These are phyloP conservation scores for Acanthamoeba lenticulata DNA, from an alignment of 208 protist species.

Conservation along the genomic window DNA sequence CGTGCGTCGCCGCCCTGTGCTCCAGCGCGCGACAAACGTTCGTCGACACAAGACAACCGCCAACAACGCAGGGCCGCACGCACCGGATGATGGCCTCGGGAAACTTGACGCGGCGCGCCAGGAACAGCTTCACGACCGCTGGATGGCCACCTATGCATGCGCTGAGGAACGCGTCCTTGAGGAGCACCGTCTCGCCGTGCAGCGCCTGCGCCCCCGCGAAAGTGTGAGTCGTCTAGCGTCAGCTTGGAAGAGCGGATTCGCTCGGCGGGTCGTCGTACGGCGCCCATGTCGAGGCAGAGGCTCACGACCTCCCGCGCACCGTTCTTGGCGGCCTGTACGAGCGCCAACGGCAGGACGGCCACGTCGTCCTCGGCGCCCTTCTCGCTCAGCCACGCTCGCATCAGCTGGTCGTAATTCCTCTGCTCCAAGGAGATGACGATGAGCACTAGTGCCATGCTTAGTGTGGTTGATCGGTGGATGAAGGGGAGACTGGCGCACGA, in stretches of 20 bases:
- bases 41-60: background rate
- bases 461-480: too few species aligned
- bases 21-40: background rate
- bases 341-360: background rate
- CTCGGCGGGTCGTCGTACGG: background rate
- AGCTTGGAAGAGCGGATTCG: background rate
- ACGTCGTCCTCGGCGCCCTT: background rate
- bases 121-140: background rate
- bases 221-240: background rate
- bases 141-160: background rate
- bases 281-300: background rate
- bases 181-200: background rate
- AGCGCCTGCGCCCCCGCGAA: background rate
- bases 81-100: background rate
- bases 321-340: background rate
- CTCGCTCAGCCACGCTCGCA: background rate
- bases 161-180: background rate
- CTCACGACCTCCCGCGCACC: background rate
- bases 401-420: background rate
- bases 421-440: background rate
- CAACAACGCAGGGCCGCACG: too few species aligned
- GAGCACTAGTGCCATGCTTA: too few species aligned
- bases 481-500: background rate
- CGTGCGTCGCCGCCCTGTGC: background rate
- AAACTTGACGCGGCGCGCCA: background rate